Evolutionary conservation across 2,329 filamentous ascomycete species (phyloP), one percentile per base, ranked within the genome.

Genomic region (Biscogniauxia marginata): DNA sequence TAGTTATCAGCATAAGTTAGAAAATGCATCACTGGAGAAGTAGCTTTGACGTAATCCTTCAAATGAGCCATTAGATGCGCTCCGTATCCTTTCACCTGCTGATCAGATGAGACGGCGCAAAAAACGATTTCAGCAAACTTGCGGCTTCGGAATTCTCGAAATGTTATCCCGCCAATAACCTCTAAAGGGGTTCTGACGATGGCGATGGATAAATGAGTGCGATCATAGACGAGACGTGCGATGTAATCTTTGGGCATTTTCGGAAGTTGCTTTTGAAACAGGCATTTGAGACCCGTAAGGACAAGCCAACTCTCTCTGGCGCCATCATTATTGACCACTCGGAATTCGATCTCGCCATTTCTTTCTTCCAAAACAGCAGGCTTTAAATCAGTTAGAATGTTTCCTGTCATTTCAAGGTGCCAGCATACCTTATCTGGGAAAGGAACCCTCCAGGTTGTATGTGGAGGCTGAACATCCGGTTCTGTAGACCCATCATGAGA

Each of bases 241-340:
- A 99, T 98, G 73, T 99, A 99, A 70, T 98, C 95, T 74, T 98
- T 97, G 13, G 95, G 95, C 95, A 99, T 99, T 75, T 98, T 98
- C 0, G 95, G 95, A 5, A 99, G 81, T 71, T 99, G 95, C 67
- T 98, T 98, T 72, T 99, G 95, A 68, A 99, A 98, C 62, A 99
- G 96, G 70, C 93, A 96, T 72, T 98, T 99, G 53, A 99, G 80
- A 13, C 95, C 95, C 0, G 93, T 97, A 57, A 99, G 81, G 65
- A 99, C 96, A 69, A 98, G 96, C 63, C 93, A 87, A 69, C 90
- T 95, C 68, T 96, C 91, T 62, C 89, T 84, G 34, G 87, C 82
- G 67, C 90, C 89, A 70, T 99, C 95, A 70, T 99, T 99, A 80
- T 98, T 98, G 67, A 99, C 95, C 6, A 98, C 95, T 48, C 93